Evolutionary conservation across 1,284 basidiomycete species (phyloP).

Genomic region (Cutaneotrichosporon cutaneum): DNA sequence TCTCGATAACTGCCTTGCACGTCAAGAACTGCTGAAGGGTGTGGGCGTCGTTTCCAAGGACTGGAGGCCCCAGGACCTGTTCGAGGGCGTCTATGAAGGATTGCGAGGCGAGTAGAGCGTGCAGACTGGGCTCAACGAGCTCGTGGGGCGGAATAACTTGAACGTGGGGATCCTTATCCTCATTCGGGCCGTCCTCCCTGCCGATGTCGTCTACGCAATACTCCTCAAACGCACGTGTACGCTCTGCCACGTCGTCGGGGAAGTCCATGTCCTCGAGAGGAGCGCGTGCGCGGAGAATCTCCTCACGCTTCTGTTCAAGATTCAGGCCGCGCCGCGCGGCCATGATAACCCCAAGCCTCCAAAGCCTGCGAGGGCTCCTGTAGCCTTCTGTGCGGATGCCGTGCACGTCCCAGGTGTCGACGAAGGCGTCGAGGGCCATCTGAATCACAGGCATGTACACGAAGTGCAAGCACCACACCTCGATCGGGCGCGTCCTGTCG

Average conservation of each 20-base stretch:
- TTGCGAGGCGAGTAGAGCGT: background rate
- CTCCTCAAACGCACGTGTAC: background rate
- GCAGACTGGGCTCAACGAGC: background rate
- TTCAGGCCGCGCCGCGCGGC: too few species aligned
- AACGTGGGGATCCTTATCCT: background rate
- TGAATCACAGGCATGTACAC: constrained; percentile 55
- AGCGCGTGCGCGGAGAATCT: background rate
- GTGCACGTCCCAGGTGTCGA: constrained; percentile 53
- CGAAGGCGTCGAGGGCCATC: constrained; percentile 51
- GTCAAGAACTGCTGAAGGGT: too few species aligned
- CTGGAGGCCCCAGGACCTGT: too few species aligned
- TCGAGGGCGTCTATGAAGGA: too few species aligned
- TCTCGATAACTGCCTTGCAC: too few species aligned
- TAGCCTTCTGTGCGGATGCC: constrained; percentile 14
- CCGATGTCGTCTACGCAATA: constrained; percentile 5
- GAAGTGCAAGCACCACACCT: constrained; percentile 56
- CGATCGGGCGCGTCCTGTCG: constrained; percentile 36
- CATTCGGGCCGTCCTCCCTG: background rate
- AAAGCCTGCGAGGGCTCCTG: background rate
- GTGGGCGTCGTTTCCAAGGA: too few species aligned
- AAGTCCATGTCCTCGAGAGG: too few species aligned
- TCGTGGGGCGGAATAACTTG: background rate
- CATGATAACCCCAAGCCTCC: background rate
- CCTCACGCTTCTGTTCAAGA: background rate
- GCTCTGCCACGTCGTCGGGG: background rate